Base-by-base conservation (phyloP, 2,329 filamentous ascomycete species). In the Colletotrichum sp. region DNA sequence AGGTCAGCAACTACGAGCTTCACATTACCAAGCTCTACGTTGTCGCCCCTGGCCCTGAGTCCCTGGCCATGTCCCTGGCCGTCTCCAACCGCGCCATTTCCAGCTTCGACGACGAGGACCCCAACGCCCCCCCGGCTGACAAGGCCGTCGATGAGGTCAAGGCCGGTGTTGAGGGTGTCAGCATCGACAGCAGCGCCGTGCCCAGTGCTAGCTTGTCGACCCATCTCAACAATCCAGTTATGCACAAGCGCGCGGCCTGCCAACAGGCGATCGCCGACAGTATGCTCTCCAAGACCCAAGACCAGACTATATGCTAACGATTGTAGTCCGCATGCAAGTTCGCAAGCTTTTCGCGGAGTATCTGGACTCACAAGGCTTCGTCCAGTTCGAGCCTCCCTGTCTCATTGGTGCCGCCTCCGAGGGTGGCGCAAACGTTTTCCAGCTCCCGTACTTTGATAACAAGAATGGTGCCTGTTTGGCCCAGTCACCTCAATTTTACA, bases 401-500 rank as follows among this genome's bases (percentile, higher is more conserved):
- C 89, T 99, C 59, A 95, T 98, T 71, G 96, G 94, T 66, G 94
- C 96, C 16, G 95, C 97, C 6, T 97, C 95, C 6, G 97, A 99
- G 87, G 96, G 97, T 81, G 97, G 97, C 79, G 93, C 93, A 79
- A 98, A 96, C 83, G 96, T 99, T 55, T 99, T 99, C 85, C 90
- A 93, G 80, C 89, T 99, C 80, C 93, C 93, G 59, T 99, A 99
- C 87, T 99, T 99, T 84, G 95, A 94, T 79, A 92, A 94, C 82
- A 92, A 26, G 26, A 26, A 26, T 26, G 26, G 94, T 79, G 96
- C 95, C 2, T 97, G 89, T 83, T 89, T 97, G 24, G 95, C 95
- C 8, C 95, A 96, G 84, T 94, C 92, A 8, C 95, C 95, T 8
- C 95, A 97, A 82, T 94, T 97, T 80, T 96, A 96, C 87, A 97